These are phyloP conservation scores for Lachancea mirantina DNA, from an alignment of 805 yeast species.

Conservation along the genomic window DNA sequence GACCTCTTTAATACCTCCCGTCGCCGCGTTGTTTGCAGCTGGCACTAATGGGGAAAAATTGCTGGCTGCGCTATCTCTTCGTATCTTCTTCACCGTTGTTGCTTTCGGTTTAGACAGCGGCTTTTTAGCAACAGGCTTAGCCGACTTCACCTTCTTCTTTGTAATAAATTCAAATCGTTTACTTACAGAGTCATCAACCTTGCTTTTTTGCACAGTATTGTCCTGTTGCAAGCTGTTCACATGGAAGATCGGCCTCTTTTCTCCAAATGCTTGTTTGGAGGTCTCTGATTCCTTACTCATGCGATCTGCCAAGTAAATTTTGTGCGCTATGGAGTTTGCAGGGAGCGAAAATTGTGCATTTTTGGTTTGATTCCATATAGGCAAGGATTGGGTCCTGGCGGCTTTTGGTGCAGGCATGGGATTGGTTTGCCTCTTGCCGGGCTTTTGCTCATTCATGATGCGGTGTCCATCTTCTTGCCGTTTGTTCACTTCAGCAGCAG, in stretches of 20 bases:
- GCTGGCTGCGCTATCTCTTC: slow-evolving; percentile 6
- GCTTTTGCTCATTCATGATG: slow-evolving; percentile 7
- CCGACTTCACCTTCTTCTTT: slow-evolving; percentile 16
- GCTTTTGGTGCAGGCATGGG: slow-evolving; percentile 43
- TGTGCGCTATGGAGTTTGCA: slow-evolving; percentile 29
- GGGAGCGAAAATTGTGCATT: slow-evolving; percentile 17
- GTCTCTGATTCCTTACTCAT: slow-evolving; percentile 18
- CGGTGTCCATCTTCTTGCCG: too few relatives aligned
- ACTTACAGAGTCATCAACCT: slow-evolving; percentile 27
- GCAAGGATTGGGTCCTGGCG: slow-evolving; percentile 39
- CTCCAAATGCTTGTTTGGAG: slow-evolving; percentile 1
- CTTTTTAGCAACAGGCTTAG: slow-evolving; percentile 7
- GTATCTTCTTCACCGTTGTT: slow-evolving; percentile 1
- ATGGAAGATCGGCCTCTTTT: slow-evolving; percentile 16
- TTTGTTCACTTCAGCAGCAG: slow-evolving; percentile 5
- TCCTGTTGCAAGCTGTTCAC: slow-evolving; percentile 22
- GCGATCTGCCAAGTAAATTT: slow-evolving; percentile 29
- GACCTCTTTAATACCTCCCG: slow-evolving; percentile 2
- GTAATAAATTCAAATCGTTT: slow-evolving; percentile 31
- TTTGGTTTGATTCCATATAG: slow-evolving; percentile 29
- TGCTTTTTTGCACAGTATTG: slow-evolving; percentile 19
- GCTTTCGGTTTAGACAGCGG: slow-evolving; percentile 4
- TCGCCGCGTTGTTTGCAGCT: background rate
- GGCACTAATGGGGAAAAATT: slow-evolving; percentile 1
- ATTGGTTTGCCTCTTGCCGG: slow-evolving; percentile 31